Evolutionary conservation across 768 basidiomycete genomes (phyloP), one percentile per base, ranked within the genome.

Genomic region (Gloeostereum incarnatum): DNA sequence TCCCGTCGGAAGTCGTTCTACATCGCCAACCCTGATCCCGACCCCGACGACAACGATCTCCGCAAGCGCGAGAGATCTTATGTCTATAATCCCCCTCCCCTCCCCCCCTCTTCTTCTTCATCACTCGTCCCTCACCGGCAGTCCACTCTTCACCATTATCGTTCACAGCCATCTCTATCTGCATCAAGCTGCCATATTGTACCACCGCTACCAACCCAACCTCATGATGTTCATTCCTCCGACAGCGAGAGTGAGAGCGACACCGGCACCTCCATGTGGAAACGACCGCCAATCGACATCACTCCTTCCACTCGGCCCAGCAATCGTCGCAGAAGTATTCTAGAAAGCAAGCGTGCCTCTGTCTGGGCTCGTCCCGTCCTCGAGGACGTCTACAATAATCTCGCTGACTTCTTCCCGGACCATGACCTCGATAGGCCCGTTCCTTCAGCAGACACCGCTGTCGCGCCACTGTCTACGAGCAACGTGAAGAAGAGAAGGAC

Each of bases 351-450:
- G 36, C 41, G 45, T n/a, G 43, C 49, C 5, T 42, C 49, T 16
- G 49, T 49, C n/a, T 52, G 50, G 52, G 75, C 72, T 48, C 78
- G 87, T 48, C 90, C 90, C 6, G 68, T 70, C 35, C 69, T 83
- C 2, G 83, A 87, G 50, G 78, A 81, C 41, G 81, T 96, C 23
- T 81, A 85, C 52, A 75, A 87, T 25, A 68, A 83, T 39, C 65
- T 97, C 11, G 78, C 89, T 41, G 72, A 73, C 26, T 94, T 81
- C 61, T 97, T 97, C 66, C 91, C 91, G 11, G 71, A 80, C 40
- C 83, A 89, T 53, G 80, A 94, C 51, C 73, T 96, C 36, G 90
- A 96, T 53, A 78, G 84, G 50, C 82, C 85, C 1, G 72, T 94
- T 43, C 75, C 85, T 37, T 75, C 84, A 40, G 65, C 71, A 20